Conservation (phyloP, 352 stramenopile genomes). For the Phytophthora melonis region DNA sequence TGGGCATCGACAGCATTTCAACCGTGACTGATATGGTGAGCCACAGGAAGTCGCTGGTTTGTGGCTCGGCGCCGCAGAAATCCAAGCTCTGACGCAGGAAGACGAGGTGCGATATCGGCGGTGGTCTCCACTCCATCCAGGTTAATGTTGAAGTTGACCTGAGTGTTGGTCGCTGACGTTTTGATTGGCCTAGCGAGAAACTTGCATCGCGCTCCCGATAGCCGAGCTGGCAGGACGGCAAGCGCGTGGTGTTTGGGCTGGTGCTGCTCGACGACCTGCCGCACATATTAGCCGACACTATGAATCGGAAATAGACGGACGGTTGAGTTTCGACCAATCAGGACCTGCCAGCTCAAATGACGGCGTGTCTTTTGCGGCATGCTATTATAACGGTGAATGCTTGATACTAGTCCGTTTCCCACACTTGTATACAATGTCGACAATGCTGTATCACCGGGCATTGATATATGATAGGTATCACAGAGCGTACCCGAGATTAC, state of each 20-base stretch:
- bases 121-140: slow-evolving; percentile 22
- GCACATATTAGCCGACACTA: slow-evolving; percentile 42
- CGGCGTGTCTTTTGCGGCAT: neutral
- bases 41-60: slow-evolving; percentile 38
- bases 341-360: slow-evolving; percentile 55
- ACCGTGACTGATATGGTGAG: slow-evolving; percentile 26
- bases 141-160: slow-evolving; percentile 10
- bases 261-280: slow-evolving; percentile 85
- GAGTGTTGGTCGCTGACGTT: slow-evolving; percentile 30
- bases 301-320: too few species aligned
- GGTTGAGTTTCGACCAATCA: slow-evolving; percentile 53
- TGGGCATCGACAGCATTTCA: slow-evolving; percentile 6
- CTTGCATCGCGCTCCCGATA: slow-evolving; percentile 6
- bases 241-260: slow-evolving; percentile 99
- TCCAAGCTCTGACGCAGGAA: slow-evolving; percentile 50
- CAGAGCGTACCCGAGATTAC: neutral
- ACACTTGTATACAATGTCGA: neutral
- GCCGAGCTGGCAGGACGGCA: slow-evolving; percentile 94
- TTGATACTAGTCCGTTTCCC: neutral
- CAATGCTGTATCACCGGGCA: neutral
- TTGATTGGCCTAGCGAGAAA: neutral
- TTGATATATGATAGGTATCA: neutral
- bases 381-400: neutral
- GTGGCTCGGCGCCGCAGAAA: neutral
- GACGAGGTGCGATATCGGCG: slow-evolving; percentile 84